phyloP scores from a whole-genome alignment of 371 early-diverging fungal genomes.

The Haplosporangium sp. region DNA sequence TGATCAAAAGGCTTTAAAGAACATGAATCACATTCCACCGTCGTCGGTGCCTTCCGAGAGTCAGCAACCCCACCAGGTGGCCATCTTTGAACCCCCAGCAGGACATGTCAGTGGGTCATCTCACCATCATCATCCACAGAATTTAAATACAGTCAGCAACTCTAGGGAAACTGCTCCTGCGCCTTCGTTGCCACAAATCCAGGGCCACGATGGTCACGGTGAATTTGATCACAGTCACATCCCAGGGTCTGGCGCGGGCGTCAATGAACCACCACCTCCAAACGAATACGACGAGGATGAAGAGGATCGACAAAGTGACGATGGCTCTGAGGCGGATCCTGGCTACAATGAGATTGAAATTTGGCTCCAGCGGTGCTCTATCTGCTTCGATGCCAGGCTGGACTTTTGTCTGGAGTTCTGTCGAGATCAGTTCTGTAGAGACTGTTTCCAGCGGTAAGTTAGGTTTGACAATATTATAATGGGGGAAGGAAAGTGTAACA shows the following conservation, averaged over 20 bases:
- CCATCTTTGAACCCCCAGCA: neutral
- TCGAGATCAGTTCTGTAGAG: slow-evolving; percentile 74
- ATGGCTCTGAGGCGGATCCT: slow-evolving; percentile 35
- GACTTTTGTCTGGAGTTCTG: slow-evolving; percentile 74
- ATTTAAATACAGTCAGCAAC: neutral
- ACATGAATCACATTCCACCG: neutral
- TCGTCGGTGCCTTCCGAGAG: slow-evolving; percentile 2
- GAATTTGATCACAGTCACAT: too few relatives aligned
- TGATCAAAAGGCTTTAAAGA: neutral
- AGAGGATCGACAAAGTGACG: slow-evolving; percentile 44
- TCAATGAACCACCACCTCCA: neutral
- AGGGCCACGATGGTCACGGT: too few relatives aligned
- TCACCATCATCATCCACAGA: slow-evolving; percentile 6
- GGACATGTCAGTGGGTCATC: neutral
- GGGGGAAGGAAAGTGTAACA: slow-evolving; percentile 15
- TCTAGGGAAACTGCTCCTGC: neutral
- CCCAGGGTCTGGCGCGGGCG: too few relatives aligned
- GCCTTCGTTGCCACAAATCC: neutral
- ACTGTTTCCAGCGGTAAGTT: slow-evolving; percentile 69
- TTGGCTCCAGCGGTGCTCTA: slow-evolving; percentile 73
- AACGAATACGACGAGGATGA: slow-evolving; percentile 41
- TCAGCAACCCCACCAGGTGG: neutral
- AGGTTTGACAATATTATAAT: neutral
- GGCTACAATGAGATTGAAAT: slow-evolving; percentile 61
- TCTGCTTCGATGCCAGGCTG: slow-evolving; percentile 73